phyloP scores from a whole-genome alignment of 306 rosid species.

The Geum urbanum region DNA sequence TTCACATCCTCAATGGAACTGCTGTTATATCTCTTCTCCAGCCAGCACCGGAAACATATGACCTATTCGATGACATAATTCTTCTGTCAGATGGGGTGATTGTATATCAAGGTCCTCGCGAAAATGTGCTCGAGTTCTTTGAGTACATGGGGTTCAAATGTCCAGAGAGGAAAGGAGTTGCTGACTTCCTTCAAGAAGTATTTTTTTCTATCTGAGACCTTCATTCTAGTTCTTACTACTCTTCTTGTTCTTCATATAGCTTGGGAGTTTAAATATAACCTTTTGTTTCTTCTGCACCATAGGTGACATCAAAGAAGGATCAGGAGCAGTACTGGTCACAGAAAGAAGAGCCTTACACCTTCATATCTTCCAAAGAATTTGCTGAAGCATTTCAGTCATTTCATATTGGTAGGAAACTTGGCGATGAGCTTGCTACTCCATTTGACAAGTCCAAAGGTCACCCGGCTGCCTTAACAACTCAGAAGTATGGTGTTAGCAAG shows the following conservation, averaged over 20 bases:
- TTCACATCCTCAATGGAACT: constrained; percentile 50
- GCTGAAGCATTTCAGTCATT: constrained; percentile 35
- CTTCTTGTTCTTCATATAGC: neutral
- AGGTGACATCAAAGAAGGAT: constrained; percentile 43
- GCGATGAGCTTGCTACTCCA: constrained; percentile 39
- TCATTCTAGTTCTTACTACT: neutral
- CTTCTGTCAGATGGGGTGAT: constrained; percentile 52
- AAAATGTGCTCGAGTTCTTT: constrained; percentile 42
- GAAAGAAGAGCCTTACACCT: constrained; percentile 30
- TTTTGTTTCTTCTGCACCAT: neutral
- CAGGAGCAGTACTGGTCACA: constrained; percentile 44
- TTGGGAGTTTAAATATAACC: neutral
- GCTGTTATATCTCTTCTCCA: constrained; percentile 47
- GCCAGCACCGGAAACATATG: constrained; percentile 60
- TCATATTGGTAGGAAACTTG: constrained; percentile 32
- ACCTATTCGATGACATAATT: constrained; percentile 49
- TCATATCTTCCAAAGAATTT: constrained; percentile 32
- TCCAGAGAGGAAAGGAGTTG: constrained; percentile 56
- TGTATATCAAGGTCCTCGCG: constrained; percentile 55
- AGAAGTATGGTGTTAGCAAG: constrained; percentile 30
- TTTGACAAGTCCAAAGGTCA: constrained; percentile 40
- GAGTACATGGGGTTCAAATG: constrained; percentile 45
- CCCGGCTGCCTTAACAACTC: constrained; percentile 38
- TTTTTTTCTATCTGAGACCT: neutral
- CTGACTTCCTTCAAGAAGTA: constrained; percentile 58